Conservation (phyloP, 768 basidiomycete genomes). For the Lyophyllum atratum region DNA sequence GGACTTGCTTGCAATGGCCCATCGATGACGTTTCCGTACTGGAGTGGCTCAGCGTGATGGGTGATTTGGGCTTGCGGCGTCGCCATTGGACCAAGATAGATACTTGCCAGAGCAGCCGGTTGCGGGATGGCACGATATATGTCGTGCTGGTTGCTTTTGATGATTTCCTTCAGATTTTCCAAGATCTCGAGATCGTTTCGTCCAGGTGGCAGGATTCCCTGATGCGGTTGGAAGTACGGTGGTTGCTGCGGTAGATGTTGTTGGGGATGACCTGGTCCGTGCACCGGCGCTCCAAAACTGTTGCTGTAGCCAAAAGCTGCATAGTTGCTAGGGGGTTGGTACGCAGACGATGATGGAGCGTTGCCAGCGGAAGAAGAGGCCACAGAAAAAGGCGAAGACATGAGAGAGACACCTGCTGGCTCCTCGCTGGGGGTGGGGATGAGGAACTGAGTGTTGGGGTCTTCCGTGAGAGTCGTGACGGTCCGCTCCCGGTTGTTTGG, state of each 20-base stretch:
- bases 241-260: slow-evolving; percentile 23
- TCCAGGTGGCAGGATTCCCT: slow-evolving; percentile 43
- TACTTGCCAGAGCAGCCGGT: slow-evolving; percentile 60
- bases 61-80: slow-evolving; percentile 18
- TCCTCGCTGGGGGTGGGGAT: slow-evolving; percentile 56
- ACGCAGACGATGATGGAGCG: slow-evolving; percentile 26
- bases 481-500: slow-evolving; percentile 62
- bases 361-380: slow-evolving; percentile 32
- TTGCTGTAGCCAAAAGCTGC: slow-evolving; percentile 36
- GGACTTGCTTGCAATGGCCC: slow-evolving; percentile 38
- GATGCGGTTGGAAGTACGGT: slow-evolving; percentile 23
- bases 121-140: slow-evolving; percentile 67
- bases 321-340: slow-evolving; percentile 38
- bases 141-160: slow-evolving; percentile 74
- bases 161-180: slow-evolving; percentile 72
- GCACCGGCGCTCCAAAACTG: slow-evolving; percentile 30
- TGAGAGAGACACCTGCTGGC: slow-evolving; percentile 34
- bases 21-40: slow-evolving; percentile 17
- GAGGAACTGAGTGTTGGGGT: slow-evolving; percentile 54
- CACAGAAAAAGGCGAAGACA: slow-evolving; percentile 40
- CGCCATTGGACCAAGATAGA: slow-evolving; percentile 60
- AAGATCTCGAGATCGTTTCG: slow-evolving; percentile 72
- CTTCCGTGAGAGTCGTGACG: slow-evolving; percentile 66
- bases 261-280: slow-evolving; percentile 28
- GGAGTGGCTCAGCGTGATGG: slow-evolving; percentile 21